phyloP scores from a whole-genome alignment of 129 eudicot species.

The Smallanthus sonchifolius region DNA sequence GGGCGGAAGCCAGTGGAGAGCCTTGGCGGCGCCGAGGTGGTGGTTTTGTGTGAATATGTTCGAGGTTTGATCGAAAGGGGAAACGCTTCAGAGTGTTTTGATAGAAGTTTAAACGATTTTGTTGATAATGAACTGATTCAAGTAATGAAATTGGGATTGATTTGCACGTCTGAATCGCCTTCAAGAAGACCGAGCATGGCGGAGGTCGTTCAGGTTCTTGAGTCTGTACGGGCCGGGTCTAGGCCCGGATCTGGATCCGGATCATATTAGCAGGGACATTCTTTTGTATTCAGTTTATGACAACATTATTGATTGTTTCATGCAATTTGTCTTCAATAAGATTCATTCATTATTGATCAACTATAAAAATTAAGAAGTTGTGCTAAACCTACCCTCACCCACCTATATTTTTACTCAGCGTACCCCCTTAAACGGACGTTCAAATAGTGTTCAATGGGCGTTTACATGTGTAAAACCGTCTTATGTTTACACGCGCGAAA shows the following conservation, averaged over 20 bases:
- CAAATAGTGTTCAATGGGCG: too few relatives aligned
- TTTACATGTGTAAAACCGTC: too few relatives aligned
- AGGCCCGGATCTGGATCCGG: slow-evolving; percentile 12
- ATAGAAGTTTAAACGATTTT: slow-evolving; percentile 67
- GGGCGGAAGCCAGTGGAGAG: slow-evolving; percentile 90
- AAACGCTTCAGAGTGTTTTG: slow-evolving; percentile 69
- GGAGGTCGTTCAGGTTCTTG: slow-evolving; percentile 93
- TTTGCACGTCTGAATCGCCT: slow-evolving; percentile 63
- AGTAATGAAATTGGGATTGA: slow-evolving; percentile 86
- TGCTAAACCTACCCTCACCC: too few relatives aligned
- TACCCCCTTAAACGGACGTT: too few relatives aligned
- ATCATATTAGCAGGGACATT: slow-evolving; percentile 18
- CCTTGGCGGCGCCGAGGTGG: slow-evolving; percentile 53
- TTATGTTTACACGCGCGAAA: too few relatives aligned
- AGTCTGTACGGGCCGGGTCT: slow-evolving; percentile 54
- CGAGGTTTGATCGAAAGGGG: slow-evolving; percentile 75
- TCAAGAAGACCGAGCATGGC: slow-evolving; percentile 94
- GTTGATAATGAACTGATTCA: slow-evolving; percentile 81
- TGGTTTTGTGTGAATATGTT: slow-evolving; percentile 83
- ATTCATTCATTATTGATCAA: slow-evolving; percentile 23
- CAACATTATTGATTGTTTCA: slow-evolving; percentile 33
- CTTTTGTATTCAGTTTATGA: slow-evolving; percentile 48
- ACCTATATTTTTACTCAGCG: too few relatives aligned
- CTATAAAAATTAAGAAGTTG: neutral
- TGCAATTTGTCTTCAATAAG: slow-evolving; percentile 47